These are phyloP conservation scores for Vitellaria paradoxa DNA, from an alignment of 179 eudicot genomes.

Conservation along the genomic window DNA sequence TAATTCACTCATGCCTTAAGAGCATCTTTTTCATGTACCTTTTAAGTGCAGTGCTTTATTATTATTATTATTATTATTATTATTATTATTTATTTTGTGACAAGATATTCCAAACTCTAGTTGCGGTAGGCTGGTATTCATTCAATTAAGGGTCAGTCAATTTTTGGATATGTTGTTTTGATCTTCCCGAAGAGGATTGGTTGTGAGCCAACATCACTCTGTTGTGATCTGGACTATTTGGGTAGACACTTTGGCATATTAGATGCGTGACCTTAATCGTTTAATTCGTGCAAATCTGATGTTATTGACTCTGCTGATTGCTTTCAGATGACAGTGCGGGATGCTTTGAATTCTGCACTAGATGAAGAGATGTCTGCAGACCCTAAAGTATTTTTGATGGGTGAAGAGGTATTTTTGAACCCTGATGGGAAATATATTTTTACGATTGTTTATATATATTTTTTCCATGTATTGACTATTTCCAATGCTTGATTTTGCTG, in stretches of 20 bases:
- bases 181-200: too few species aligned
- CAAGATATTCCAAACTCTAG: neutral
- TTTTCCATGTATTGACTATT: neutral
- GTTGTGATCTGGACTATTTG: too few species aligned
- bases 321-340: conserved; percentile 83
- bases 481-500: conserved; percentile 4
- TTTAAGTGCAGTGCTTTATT: neutral
- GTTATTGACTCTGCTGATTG: conserved; percentile 10
- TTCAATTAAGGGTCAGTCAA: neutral
- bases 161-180: neutral
- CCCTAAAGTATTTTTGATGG: conserved; percentile 84
- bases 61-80: neutral
- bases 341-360: conserved; percentile 91
- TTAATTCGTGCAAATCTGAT: neutral
- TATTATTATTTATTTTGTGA: neutral
- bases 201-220: too few species aligned
- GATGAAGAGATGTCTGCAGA: conserved; percentile 98
- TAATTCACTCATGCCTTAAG: too few species aligned
- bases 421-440: neutral
- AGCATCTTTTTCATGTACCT: too few species aligned
- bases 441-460: neutral
- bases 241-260: neutral
- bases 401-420: conserved; percentile 74
- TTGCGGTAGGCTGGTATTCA: neutral
- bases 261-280: neutral